Base-by-base conservation (phyloP, 352 stramenopile species). In the Phytophthora syringae region DNA sequence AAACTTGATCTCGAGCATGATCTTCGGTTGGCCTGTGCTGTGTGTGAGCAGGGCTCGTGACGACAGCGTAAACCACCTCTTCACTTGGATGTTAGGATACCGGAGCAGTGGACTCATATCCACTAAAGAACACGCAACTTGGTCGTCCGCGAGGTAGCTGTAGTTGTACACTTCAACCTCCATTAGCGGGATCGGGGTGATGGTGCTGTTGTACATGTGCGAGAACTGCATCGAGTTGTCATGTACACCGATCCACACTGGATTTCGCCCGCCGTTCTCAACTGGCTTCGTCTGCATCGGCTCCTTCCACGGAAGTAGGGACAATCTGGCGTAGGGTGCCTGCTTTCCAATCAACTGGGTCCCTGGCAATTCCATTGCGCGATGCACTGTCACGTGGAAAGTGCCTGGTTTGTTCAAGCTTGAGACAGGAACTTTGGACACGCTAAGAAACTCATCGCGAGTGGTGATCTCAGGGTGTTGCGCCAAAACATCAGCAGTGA, bases 161-260 rank as follows among this genome's bases (percentile, higher is more conserved):
- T 84, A 85, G 50, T 91, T 96, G 73, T 88, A 96, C 30, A 96
- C 82, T 59, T 96, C 86, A 27, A 96, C 82, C 60, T 94, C 86
- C 1, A 96, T 67, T 18, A 94, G 60, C 27, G 88, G 88, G 25
- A 94, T 92, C 4, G 88, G 88, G 2, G 87, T 96, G 71, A 94
- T 94, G 12, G 77, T 87, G 63, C 86, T 94, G 72, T 94, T 96
- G 76, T 94, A 96, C 80, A 94, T 93, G 73, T 96, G 88, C 28
- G 87, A 84, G 42, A 96, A 90, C 21, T 90, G 82, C 82, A 94
- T 89, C 56, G 67, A 74, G 50, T 94, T 94, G 56, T 92, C 83
- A 53, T 94, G 83, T 40, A 75, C 74, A 52, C 55, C 80, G 36
- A 78, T 84, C 86, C 86, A 96, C 21, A 89, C 69, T 18, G 88